Percentiles rank a stretch among this genome's conserved stretches.
These are phyloP conservation scores for Pythium biforme DNA, from an alignment of 352 stramenopile species.

Conservation along the genomic window DNA sequence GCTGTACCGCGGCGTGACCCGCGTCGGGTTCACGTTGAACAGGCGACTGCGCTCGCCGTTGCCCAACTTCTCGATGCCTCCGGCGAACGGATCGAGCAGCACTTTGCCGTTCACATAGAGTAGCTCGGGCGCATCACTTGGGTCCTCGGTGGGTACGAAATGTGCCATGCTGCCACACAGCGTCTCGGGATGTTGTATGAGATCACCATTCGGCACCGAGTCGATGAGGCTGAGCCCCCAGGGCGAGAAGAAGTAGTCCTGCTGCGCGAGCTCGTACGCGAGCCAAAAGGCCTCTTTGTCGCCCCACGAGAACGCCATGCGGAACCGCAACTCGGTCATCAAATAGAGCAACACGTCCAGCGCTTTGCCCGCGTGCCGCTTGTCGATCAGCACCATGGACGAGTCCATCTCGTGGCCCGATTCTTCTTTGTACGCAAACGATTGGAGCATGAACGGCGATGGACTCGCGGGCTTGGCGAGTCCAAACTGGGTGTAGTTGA, in stretches of 20 bases:
- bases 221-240: slow-evolving; percentile 59
- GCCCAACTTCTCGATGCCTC: slow-evolving; percentile 20
- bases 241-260: slow-evolving; percentile 66
- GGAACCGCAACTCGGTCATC: slow-evolving; percentile 52
- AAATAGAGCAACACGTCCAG: slow-evolving; percentile 52
- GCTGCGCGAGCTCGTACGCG: slow-evolving; percentile 57
- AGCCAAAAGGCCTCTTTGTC: slow-evolving; percentile 70
- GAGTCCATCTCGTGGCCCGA: slow-evolving; percentile 62
- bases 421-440: slow-evolving; percentile 42
- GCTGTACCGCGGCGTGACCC: slow-evolving; percentile 52
- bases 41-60: slow-evolving; percentile 31
- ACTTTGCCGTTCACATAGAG: slow-evolving; percentile 66
- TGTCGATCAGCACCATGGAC: slow-evolving; percentile 60
- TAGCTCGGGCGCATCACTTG: slow-evolving; percentile 28
- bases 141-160: slow-evolving; percentile 37
- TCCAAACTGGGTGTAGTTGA: slow-evolving; percentile 45
- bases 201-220: slow-evolving; percentile 44
- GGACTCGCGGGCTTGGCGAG: slow-evolving; percentile 16
- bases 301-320: slow-evolving; percentile 61
- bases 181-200: slow-evolving; percentile 50
- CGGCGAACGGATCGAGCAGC: slow-evolving; percentile 49
- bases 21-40: slow-evolving; percentile 55
- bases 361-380: slow-evolving; percentile 35
- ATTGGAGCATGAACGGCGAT: slow-evolving; percentile 27
- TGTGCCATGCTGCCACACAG: slow-evolving; percentile 74